Evolutionary conservation across 78 protist species (phyloP).

Genomic region (Polysphondylium violaceum): DNA sequence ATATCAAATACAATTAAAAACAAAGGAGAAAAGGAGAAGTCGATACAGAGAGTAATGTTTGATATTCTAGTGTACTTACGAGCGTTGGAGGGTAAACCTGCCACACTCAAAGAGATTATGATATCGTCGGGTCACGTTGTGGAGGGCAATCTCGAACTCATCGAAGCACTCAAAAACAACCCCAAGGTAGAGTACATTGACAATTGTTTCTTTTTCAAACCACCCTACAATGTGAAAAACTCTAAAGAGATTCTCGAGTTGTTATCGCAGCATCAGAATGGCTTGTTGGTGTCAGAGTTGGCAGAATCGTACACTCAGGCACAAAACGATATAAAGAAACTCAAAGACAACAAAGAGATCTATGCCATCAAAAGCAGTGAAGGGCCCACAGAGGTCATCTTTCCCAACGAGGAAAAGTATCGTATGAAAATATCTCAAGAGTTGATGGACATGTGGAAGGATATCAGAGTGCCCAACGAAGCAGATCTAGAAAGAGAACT

Average conservation of each 20-base stretch:
- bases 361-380: constrained; percentile 10
- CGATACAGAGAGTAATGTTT: constrained; percentile 16
- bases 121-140: neutral
- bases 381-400: constrained; percentile 6
- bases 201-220: constrained; percentile 33
- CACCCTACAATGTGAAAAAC: constrained; percentile 15
- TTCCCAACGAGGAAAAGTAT: constrained; percentile 56
- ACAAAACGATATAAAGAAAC: constrained; percentile 40
- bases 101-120: constrained; percentile 11
- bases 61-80: constrained; percentile 37
- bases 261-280: neutral
- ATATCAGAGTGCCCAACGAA: constrained; percentile 35
- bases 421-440: constrained; percentile 9
- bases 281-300: constrained; percentile 26
- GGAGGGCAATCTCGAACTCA: constrained; percentile 9
- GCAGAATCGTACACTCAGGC: constrained; percentile 32
- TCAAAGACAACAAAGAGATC: constrained; percentile 41
- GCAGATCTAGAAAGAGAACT: constrained; percentile 52
- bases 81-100: constrained; percentile 23
- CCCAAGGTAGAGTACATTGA: constrained; percentile 20
- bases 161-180: constrained; percentile 17
- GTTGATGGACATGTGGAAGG: constrained; percentile 44
- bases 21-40: constrained; percentile 11
- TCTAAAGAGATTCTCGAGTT: constrained; percentile 32
- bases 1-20: neutral